Base-by-base conservation (phyloP, 208 protist genomes). In the Leishmania guyanensis region DNA sequence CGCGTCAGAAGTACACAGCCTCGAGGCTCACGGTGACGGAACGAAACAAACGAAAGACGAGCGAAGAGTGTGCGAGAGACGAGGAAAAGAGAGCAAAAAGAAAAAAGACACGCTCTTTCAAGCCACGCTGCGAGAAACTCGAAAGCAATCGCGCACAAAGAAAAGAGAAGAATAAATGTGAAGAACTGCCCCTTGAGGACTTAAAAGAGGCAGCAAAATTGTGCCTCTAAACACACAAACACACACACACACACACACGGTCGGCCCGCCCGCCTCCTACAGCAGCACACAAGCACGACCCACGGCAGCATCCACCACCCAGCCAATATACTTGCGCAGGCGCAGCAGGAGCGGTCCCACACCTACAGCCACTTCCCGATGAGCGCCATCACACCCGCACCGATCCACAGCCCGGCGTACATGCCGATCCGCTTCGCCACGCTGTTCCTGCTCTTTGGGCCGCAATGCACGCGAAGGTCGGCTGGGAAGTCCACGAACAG, bases 401-500 rank as follows among this genome's bases (percentile, higher is more conserved):
- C 91, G 64, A 84, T 22, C 86, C 85, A 89, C 70, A 94, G 87
- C 17, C 82, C 81, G 8, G 50, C 80, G 78, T 86, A 79, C 78
- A 88, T 29, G 26, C 76, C 84, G 10, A 86, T 78, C 51, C 80
- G 79, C 83, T 84, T 83, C 70, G 48, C 29, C 70, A 62, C 65
- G 8, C 64, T n/a, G 75, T 68, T n/a, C 58, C 5, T 46, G 58
- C 43, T n/a, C 48, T 54, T 74, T 54, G 16, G 48, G 80, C 75
- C 36, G 72, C 88, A 87, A 74, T 86, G 76, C 58, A 78, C 75
- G 68, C 74, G 73, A 70, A 88, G 64, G 73, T 95, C 92, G 66
- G 51, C 62, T 17, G 87, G 79, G 75, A 95, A 93, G 81, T 95
- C 92, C 65, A 84, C 73, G 58, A 93, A 83, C 79, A 95, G 60